Evolutionary conservation across 1,139 yeast species (phyloP).

Genomic region (Kodamaea fungicola): DNA sequence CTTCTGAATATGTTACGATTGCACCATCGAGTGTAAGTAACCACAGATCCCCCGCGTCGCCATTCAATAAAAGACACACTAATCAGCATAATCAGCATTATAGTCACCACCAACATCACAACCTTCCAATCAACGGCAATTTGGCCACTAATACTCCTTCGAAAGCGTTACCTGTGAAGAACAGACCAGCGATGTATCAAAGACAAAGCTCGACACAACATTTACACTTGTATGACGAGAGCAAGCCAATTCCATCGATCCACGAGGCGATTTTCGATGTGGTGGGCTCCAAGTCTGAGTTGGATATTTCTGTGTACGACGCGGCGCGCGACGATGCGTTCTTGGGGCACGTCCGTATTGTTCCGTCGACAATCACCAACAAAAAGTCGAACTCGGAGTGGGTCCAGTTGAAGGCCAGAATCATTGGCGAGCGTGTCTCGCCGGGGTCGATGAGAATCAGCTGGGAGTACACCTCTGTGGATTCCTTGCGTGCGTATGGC

Average conservation of each 20-base stretch:
- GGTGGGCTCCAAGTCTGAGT: slow-evolving; percentile 73
- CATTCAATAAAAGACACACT: slow-evolving; percentile 10
- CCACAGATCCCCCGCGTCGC: slow-evolving; percentile 36
- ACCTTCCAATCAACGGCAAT: slow-evolving; percentile 12
- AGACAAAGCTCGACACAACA: slow-evolving; percentile 68
- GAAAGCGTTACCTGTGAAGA: slow-evolving; percentile 15
- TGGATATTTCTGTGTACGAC: slow-evolving; percentile 87
- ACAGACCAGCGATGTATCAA: slow-evolving; percentile 49
- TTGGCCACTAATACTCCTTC: slow-evolving; percentile 11
- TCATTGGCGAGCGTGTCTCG: slow-evolving; percentile 65
- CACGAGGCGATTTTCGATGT: slow-evolving; percentile 93
- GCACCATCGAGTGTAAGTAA: slow-evolving; percentile 60
- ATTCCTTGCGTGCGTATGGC: slow-evolving; percentile 74
- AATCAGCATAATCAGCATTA: slow-evolving; percentile 12
- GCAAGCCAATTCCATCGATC: slow-evolving; percentile 51
- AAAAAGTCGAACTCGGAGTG: slow-evolving; percentile 52
- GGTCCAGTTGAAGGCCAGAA: slow-evolving; percentile 71
- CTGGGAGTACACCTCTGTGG: slow-evolving; percentile 64
- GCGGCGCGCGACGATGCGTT: slow-evolving; percentile 77
- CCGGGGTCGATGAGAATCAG: slow-evolving; percentile 73
- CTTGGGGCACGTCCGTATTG: slow-evolving; percentile 76
- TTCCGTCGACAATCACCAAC: slow-evolving; percentile 54
- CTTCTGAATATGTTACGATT: slow-evolving; percentile 83
- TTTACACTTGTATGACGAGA: slow-evolving; percentile 26
- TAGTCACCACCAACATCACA: slow-evolving; percentile 11